These are phyloP conservation scores for Coniochaeta prunicola DNA, from an alignment of 2,329 filamentous ascomycete species.

Conservation along the genomic window DNA sequence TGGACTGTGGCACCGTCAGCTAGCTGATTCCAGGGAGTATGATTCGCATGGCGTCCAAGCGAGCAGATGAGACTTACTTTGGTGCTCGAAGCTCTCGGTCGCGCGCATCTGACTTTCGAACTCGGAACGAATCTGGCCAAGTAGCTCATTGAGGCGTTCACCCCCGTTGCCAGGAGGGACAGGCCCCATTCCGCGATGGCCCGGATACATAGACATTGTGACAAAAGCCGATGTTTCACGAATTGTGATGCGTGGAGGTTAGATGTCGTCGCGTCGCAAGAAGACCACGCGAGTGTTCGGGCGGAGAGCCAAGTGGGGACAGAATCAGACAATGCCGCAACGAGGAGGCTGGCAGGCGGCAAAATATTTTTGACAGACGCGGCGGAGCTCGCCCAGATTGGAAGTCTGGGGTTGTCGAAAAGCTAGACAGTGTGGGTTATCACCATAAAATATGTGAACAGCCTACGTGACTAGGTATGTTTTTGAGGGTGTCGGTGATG, in stretches of 20 bases:
- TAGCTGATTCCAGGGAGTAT: background rate
- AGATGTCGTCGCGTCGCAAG: background rate
- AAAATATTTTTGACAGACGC: background rate
- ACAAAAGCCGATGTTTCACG: background rate
- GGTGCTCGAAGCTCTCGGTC: slow-evolving; percentile 83
- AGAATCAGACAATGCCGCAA: background rate
- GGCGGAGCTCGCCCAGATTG: background rate
- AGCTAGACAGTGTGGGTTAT: background rate
- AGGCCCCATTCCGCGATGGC: slow-evolving; percentile 74
- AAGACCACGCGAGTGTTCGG: background rate
- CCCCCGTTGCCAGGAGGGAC: slow-evolving; percentile 46
- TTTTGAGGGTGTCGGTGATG: background rate
- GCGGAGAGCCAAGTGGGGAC: background rate
- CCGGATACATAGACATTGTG: slow-evolving; percentile 74
- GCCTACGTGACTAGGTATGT: background rate
- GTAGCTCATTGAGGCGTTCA: slow-evolving; percentile 76
- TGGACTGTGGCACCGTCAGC: slow-evolving; percentile 51
- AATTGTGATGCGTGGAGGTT: background rate
- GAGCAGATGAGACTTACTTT: slow-evolving; percentile 70
- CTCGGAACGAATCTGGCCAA: slow-evolving; percentile 85
- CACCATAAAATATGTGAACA: background rate
- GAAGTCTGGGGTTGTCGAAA: background rate
- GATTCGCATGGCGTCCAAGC: too few species aligned
- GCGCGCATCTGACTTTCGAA: slow-evolving; percentile 80
- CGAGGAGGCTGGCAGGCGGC: background rate